A percentile compares a stretch with the other conserved stretches of the same genome.
Evolutionary conservation across 306 rosid species (phyloP).

Genomic region (Trichosanthes truncata): DNA sequence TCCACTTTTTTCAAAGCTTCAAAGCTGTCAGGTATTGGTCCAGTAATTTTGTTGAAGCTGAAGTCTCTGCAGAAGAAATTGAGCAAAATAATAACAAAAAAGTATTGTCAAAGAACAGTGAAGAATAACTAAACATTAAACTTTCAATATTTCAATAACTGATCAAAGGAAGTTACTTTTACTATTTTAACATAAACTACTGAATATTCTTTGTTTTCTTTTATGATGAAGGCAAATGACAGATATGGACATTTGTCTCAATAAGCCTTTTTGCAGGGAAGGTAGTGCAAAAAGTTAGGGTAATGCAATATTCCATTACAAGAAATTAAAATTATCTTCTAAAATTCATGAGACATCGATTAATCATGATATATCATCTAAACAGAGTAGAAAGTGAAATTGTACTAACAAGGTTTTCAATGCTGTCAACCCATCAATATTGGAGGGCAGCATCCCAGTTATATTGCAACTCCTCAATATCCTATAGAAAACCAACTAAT

Average conservation of each 20-base stretch:
- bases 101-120: not conserved
- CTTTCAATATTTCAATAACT: not conserved
- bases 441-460: conserved; percentile 32
- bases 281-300: not conserved
- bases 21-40: conserved; percentile 38
- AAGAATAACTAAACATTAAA: not conserved
- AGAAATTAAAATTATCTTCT: not conserved
- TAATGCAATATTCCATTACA: not conserved
- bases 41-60: conserved; percentile 64
- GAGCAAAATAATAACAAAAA: not conserved
- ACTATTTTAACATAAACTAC: not conserved
- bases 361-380: not conserved
- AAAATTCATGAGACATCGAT: not conserved
- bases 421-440: conserved; percentile 20
- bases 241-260: not conserved
- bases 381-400: not conserved
- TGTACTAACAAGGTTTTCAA: conserved; percentile 43
- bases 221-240: not conserved
- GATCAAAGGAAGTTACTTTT: not conserved
- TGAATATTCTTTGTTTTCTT: not conserved
- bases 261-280: not conserved
- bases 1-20: not conserved
- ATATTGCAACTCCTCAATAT: conserved; percentile 67
- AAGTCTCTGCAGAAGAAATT: conserved; percentile 52
- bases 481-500: conserved; percentile 24